phyloP scores from a whole-genome alignment of 352 stramenopile species.

The Phytophthora foliorum region DNA sequence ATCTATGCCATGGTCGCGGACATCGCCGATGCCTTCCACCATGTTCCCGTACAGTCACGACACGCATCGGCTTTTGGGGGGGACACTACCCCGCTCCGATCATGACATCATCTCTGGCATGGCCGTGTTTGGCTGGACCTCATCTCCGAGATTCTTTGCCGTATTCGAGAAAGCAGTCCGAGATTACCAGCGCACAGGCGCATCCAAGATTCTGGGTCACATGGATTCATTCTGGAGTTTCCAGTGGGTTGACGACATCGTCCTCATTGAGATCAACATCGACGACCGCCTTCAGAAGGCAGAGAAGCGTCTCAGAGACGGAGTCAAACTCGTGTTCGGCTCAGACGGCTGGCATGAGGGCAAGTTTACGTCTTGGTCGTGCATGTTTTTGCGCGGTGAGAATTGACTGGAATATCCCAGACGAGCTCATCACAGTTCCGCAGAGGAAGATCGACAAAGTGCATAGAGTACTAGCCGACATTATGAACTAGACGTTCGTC shows the following conservation, averaged over 20 bases:
- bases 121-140: neutral
- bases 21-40: conserved; percentile 7
- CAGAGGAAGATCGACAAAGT: conserved; percentile 12
- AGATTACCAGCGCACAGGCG: conserved; percentile 6
- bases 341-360: conserved; percentile 18
- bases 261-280: conserved; percentile 8
- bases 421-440: conserved; percentile 7
- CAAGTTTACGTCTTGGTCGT: conserved; percentile 9
- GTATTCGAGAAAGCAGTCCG: conserved; percentile 2
- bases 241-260: conserved; percentile 15
- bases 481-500: neutral
- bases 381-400: conserved; percentile 1
- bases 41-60: neutral
- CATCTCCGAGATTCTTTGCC: neutral
- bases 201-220: neutral
- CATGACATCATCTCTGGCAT: neutral
- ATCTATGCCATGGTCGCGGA: conserved; percentile 9
- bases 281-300: conserved; percentile 2
- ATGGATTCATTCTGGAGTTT: conserved; percentile 10
- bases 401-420: conserved; percentile 13
- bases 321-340: conserved; percentile 17
- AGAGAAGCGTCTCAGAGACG: conserved; percentile 17
- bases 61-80: neutral
- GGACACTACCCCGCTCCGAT: too few relatives aligned
- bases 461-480: neutral